These are phyloP conservation scores for Rhodamnia argentea DNA, from an alignment of 345 rosid species.

Conservation along the genomic window DNA sequence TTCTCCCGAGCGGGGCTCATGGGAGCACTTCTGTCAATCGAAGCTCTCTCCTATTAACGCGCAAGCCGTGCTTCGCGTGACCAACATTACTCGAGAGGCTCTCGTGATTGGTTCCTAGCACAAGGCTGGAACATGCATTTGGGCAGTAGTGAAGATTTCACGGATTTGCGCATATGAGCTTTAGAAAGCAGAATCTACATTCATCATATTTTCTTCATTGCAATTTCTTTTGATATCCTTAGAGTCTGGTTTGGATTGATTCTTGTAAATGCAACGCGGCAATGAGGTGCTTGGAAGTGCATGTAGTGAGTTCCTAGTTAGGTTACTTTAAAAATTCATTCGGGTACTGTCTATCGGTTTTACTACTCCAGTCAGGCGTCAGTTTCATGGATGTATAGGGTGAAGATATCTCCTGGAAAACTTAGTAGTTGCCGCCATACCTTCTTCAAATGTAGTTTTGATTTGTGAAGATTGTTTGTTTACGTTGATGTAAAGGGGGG, in stretches of 20 bases:
- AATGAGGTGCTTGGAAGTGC: conserved; percentile 8
- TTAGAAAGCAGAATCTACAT: conserved; percentile 9
- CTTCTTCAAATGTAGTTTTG: neutral
- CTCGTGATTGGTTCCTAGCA: conserved; percentile 44
- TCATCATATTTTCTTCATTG: neutral
- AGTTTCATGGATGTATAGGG: neutral
- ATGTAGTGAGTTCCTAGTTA: conserved; percentile 14
- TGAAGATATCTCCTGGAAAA: neutral
- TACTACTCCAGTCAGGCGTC: neutral
- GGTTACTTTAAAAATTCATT: neutral
- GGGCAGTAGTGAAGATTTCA: conserved; percentile 10
- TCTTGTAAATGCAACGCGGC: conserved; percentile 32
- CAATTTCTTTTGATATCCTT: conserved; percentile 1
- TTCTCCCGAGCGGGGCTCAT: conserved; percentile 38
- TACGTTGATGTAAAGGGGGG: neutral
- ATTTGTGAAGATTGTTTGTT: neutral
- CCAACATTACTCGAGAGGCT: conserved; percentile 49
- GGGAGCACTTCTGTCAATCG: conserved; percentile 82
- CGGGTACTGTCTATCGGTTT: neutral
- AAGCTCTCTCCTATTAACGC: conserved; percentile 76
- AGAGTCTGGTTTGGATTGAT: neutral
- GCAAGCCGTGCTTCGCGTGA: conserved; percentile 88
- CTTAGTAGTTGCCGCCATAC: neutral
- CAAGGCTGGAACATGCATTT: neutral
- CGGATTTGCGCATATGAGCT: conserved; percentile 13